Conservation (phyloP, 2,329 filamentous ascomycete genomes). For the Diaporthe sp. region DNA sequence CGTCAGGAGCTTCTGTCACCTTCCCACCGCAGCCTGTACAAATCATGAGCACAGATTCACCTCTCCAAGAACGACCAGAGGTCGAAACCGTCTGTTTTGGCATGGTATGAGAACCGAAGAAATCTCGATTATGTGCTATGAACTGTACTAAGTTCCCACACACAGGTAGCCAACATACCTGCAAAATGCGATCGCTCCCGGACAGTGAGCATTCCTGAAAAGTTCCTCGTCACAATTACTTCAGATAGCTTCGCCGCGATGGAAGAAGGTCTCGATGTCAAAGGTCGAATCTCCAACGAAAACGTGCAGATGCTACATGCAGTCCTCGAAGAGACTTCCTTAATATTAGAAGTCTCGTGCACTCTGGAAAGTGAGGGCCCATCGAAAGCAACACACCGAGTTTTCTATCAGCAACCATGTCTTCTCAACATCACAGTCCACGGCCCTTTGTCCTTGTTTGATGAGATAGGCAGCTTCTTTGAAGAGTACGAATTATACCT, state of each 20-base stretch:
- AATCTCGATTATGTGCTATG: neutral
- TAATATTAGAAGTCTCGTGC: constrained; percentile 32
- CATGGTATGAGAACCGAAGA: neutral
- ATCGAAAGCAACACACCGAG: neutral
- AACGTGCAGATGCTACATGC: constrained; percentile 26
- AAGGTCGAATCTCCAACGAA: constrained; percentile 10
- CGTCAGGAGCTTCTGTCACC: neutral
- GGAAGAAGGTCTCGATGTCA: neutral
- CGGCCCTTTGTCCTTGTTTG: constrained; percentile 1
- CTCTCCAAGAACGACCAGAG: too few relatives aligned
- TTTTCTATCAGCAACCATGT: neutral
- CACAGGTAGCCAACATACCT: neutral
- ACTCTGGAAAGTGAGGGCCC: neutral
- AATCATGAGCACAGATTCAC: neutral
- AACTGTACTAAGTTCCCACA: neutral
- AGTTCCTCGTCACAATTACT: neutral
- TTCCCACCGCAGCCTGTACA: neutral
- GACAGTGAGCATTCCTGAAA: neutral
- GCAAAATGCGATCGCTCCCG: neutral
- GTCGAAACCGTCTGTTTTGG: neutral
- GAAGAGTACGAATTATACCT: constrained; percentile 28
- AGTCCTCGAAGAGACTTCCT: constrained; percentile 23
- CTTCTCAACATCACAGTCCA: neutral
- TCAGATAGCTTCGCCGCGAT: neutral
- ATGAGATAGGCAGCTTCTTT: constrained; percentile 27